Evolutionary conservation across 169 alveolate genomes (phyloP).

Genomic region (Cryptosporidium ryanae): DNA sequence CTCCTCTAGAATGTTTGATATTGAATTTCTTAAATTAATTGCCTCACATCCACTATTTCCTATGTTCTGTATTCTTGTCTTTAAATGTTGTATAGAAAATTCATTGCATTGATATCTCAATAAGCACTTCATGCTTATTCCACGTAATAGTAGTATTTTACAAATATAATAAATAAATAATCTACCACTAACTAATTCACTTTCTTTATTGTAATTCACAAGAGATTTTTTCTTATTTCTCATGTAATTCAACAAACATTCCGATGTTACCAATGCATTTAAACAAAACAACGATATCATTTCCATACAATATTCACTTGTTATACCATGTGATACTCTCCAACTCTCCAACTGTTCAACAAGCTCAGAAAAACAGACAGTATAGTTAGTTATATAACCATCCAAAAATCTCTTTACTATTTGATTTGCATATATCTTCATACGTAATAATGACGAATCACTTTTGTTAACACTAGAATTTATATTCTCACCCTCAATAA

Average conservation of each 20-base stretch:
- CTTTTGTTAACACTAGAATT: neutral
- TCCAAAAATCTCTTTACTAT: slow-evolving; percentile 17
- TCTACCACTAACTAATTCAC: neutral
- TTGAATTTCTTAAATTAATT: slow-evolving; percentile 5
- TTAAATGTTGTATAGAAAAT: slow-evolving; percentile 23
- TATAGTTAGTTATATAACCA: slow-evolving; percentile 35
- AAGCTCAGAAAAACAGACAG: slow-evolving; percentile 57
- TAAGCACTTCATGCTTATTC: slow-evolving; percentile 18
- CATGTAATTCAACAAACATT: slow-evolving; percentile 6
- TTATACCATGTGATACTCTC: slow-evolving; percentile 44
- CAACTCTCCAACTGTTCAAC: slow-evolving; percentile 61
- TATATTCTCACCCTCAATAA: neutral
- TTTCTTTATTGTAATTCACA: neutral
- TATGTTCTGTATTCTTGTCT: slow-evolving; percentile 19
- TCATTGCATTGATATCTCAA: slow-evolving; percentile 20
- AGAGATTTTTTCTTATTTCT: neutral
- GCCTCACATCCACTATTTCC: neutral
- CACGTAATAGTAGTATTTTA: slow-evolving; percentile 9
- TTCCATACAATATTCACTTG: slow-evolving; percentile 43
- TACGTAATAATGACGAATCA: neutral
- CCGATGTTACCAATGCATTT: slow-evolving; percentile 19
- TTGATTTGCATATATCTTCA: neutral
- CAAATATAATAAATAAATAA: slow-evolving; percentile 2
- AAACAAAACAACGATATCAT: slow-evolving; percentile 59
- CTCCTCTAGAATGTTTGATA: neutral